phyloP scores from a whole-genome alignment of 2,329 filamentous ascomycete species.

The Paramyrothecium sp. region DNA sequence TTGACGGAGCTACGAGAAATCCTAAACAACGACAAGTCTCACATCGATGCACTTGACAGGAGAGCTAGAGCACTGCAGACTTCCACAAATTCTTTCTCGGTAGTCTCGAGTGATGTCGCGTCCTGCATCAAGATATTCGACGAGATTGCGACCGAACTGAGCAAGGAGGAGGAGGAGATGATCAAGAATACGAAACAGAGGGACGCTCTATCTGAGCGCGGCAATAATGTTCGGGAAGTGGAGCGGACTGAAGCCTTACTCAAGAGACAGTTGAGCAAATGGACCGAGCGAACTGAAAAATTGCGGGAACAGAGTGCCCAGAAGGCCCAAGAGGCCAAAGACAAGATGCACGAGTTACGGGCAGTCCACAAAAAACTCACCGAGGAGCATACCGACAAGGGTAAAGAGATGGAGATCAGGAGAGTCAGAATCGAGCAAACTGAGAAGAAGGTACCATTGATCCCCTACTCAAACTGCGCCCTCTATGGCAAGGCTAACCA shows the following conservation, averaged over 20 bases:
- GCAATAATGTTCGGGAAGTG: conserved; percentile 87
- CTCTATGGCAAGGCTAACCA: not conserved
- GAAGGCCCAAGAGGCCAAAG: conserved; percentile 78
- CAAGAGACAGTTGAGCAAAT: conserved; percentile 79
- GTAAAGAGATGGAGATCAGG: conserved; percentile 86
- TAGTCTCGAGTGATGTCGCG: conserved; percentile 81
- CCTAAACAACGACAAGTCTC: conserved; percentile 73
- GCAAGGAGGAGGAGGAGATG: conserved; percentile 89
- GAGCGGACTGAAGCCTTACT: conserved; percentile 84
- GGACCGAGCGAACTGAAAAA: conserved; percentile 83
- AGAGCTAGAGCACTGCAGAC: conserved; percentile 88
- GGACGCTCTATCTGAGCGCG: conserved; percentile 83
- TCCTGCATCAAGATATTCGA: conserved; percentile 87
- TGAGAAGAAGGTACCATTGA: conserved; percentile 80
- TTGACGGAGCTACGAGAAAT: conserved; percentile 80
- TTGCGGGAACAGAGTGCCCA: conserved; percentile 76
- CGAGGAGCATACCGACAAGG: conserved; percentile 83
- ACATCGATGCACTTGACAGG: conserved; percentile 85
- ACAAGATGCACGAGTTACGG: conserved; percentile 87
- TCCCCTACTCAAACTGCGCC: not conserved
- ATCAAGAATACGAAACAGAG: conserved; percentile 76
- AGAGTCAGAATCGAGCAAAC: conserved; percentile 96
- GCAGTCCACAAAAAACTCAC: conserved; percentile 76
- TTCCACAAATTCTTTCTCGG: conserved; percentile 82
- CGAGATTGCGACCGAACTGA: conserved; percentile 79